Evolutionary conservation across 2,329 filamentous ascomycete genomes (phyloP).

Genomic region (Ploettnerulaceae sp.): DNA sequence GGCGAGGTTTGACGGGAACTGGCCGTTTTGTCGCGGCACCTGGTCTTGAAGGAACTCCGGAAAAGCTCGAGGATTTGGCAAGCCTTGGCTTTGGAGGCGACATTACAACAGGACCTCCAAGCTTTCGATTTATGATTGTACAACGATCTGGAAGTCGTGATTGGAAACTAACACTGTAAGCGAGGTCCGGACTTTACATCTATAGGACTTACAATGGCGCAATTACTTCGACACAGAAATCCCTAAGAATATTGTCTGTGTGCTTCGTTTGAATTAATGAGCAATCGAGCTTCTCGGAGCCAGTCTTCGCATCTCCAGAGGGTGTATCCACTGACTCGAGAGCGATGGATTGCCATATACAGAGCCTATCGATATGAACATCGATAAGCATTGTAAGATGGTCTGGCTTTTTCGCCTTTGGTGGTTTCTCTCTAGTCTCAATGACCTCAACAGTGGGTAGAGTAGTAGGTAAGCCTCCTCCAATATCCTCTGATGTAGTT

Average conservation of each 20-base stretch:
- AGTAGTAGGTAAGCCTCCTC: constrained; percentile 28
- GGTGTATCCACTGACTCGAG: constrained; percentile 46
- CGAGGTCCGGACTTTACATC: constrained; percentile 9
- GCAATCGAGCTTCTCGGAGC: constrained; percentile 16
- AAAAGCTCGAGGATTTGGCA: constrained; percentile 41
- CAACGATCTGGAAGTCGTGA: constrained; percentile 69
- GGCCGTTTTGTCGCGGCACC: constrained; percentile 49
- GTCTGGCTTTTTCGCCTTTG: constrained; percentile 39
- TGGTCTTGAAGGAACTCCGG: constrained; percentile 42
- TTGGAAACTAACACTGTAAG: constrained; percentile 56
- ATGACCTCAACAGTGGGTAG: constrained; percentile 27
- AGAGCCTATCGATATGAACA: constrained; percentile 69
- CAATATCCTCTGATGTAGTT: constrained; percentile 33
- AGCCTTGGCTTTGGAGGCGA: constrained; percentile 50
- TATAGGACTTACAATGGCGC: constrained; percentile 63
- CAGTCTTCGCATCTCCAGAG: constrained; percentile 38
- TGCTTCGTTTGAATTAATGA: constrained; percentile 19
- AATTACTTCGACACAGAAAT: constrained; percentile 77
- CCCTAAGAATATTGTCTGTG: constrained; percentile 57
- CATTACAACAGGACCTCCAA: constrained; percentile 64
- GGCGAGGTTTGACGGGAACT: constrained; percentile 38
- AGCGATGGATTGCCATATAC: constrained; percentile 78
- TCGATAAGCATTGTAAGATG: constrained; percentile 64
- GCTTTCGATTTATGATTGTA: constrained; percentile 65
- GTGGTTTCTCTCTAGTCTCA: constrained; percentile 23